phyloP scores from a whole-genome alignment of 805 yeast species.

The Alloascoidea africana region DNA sequence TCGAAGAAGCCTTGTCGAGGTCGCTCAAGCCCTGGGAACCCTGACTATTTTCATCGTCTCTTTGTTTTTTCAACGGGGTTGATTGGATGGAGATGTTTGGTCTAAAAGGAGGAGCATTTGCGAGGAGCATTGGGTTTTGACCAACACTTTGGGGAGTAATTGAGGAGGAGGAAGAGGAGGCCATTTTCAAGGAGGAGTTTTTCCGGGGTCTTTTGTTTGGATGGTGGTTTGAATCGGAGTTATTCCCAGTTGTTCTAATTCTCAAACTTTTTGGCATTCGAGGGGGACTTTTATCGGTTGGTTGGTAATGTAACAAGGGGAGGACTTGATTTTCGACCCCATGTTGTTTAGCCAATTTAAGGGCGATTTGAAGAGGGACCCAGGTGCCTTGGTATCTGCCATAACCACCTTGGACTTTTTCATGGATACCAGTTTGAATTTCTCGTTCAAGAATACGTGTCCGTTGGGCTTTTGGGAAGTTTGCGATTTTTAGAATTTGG shows the following conservation, averaged over 20 bases:
- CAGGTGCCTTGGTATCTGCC: constrained; percentile 96
- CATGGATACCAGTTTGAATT: constrained; percentile 82
- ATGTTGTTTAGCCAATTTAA: constrained; percentile 46
- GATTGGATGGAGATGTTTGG: constrained; percentile 2
- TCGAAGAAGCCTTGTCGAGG: constrained; percentile 7
- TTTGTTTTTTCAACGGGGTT: constrained; percentile 10
- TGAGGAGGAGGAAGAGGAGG: constrained; percentile 1
- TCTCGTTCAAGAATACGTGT: constrained; percentile 86
- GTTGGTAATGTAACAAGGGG: constrained; percentile 50
- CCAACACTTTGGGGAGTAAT: constrained; percentile 15
- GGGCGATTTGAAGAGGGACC: constrained; percentile 76
- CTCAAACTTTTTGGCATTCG: constrained; percentile 38
- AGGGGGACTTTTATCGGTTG: constrained; percentile 45
- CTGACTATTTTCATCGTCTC: constrained; percentile 6
- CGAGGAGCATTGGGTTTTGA: constrained; percentile 5
- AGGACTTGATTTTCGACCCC: constrained; percentile 47
- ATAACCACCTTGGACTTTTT: constrained; percentile 93
- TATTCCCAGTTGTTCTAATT: constrained; percentile 11
- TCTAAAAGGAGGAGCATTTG: constrained; percentile 1
- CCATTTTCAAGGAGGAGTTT: constrained; percentile 2
- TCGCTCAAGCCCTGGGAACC: constrained; percentile 9
- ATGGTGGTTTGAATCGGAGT: constrained; percentile 8
- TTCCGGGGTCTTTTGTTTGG: constrained; percentile 9
- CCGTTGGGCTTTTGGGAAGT: constrained; percentile 86
- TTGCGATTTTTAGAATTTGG: constrained; percentile 84